Base-by-base conservation (phyloP, 2,329 filamentous ascomycete genomes). In the Penicillium freii region DNA sequence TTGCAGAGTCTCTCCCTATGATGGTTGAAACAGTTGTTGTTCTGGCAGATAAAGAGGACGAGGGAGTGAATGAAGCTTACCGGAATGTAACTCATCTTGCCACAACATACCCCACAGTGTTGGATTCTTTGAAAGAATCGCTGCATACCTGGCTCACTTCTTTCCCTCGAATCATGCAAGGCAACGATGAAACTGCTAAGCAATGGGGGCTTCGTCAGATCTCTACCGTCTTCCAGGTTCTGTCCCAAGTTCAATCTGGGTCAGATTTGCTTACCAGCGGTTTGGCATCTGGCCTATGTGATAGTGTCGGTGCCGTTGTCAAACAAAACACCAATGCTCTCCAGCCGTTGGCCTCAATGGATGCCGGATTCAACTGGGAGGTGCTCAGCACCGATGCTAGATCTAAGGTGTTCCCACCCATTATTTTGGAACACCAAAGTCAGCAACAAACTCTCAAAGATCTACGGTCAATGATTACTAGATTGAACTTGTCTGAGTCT, bases 141-240 rank as follows among this genome's bases (percentile, higher is more conserved):
- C 80, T 95, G 0, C 89, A 93, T 71, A 87, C 86, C 51, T 97
- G 92, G 92, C 83, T 92, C 25, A 84, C 85, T 2, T 87, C 90
- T 40, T 82, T 99, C 19, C 88, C 93, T 5, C 84, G 92, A 17
- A 75, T 91, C 15, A 92, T 97, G 86, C 91, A 93, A 71, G 85
- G 87, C 9, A 88, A 87, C 63, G 92, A 97, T 66, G 91, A 96
- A 64, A 81, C 81, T n/a, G 79, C 82, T 29, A 96, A 95, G 71
- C 82, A 86, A 60, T 82, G 83, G 54, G 86, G 87, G 2, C 82
- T 97, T 27, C 82, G 83, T 29, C 90, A 93, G 61, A 82, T 99
- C n/a, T 84, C 88, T 15, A 88, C 87, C 47, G 87, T 89, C 0
- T 86, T 91, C 51, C 80, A 84, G 31, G 72, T 93, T 8, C 77